These are phyloP conservation scores for Cyclostephanos invisitatus DNA, from an alignment of 108 stramenopile genomes.

Conservation along the genomic window DNA sequence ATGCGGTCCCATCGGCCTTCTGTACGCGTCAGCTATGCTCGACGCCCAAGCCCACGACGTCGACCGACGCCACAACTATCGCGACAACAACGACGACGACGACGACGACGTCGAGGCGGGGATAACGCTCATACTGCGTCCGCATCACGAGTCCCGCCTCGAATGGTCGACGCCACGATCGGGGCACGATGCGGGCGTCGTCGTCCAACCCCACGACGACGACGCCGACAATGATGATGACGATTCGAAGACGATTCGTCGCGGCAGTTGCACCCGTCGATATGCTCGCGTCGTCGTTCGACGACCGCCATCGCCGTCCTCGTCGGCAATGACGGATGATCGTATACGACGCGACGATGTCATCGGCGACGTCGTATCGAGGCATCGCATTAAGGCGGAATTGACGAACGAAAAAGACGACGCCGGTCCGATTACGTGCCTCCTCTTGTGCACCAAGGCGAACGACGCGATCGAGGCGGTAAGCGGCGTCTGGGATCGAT, in stretches of 20 bases:
- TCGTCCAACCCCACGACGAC: no score
- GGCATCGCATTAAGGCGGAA: no score
- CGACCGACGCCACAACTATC: neutral
- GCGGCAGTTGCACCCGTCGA: neutral
- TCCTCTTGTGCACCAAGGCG: constrained; percentile 47
- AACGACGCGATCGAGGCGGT: constrained; percentile 41
- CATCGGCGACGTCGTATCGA: no score
- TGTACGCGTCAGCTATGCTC: constrained; percentile 29
- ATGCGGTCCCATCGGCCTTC: constrained; percentile 43
- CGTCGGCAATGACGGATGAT: neutral
- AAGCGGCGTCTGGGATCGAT: constrained; percentile 25
- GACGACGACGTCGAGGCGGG: neutral
- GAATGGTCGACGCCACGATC: neutral
- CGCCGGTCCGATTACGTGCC: constrained; percentile 15
- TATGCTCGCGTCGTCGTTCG: constrained; percentile 17
- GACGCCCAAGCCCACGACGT: neutral
- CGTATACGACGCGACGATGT: no score
- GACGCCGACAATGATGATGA: no score
- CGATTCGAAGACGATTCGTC: no score
- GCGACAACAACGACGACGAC: neutral
- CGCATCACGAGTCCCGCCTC: constrained; percentile 24
- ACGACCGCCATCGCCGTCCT: neutral
- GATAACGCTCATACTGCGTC: constrained; percentile 33
- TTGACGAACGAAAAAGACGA: neutral
- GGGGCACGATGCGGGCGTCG: no score